A percentile compares a stretch with the other conserved stretches of the same genome.
Conservation (phyloP, 495 filamentous ascomycete genomes). For the Penicillium soppii region DNA sequence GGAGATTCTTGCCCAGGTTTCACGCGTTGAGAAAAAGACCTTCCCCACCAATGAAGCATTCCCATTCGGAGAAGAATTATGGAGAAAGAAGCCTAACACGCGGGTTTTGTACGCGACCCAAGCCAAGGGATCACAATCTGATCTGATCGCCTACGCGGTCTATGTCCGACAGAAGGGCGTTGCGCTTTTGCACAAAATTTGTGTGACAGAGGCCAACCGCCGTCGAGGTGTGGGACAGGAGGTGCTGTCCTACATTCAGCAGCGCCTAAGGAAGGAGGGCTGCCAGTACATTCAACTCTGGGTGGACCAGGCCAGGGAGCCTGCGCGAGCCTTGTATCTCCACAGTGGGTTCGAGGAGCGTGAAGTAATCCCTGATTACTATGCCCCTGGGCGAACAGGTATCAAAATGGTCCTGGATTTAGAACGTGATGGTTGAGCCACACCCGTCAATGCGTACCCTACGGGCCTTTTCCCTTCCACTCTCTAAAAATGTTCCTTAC, state of each 20-base stretch:
- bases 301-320: slow-evolving; percentile 55
- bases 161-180: slow-evolving; percentile 52
- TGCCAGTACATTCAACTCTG: slow-evolving; percentile 57
- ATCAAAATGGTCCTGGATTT: slow-evolving; percentile 55
- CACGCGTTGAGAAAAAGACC: slow-evolving; percentile 55
- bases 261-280: slow-evolving; percentile 50
- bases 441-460: slow-evolving; percentile 7
- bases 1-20: slow-evolving; percentile 40
- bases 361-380: slow-evolving; percentile 55
- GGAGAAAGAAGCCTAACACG: slow-evolving; percentile 55
- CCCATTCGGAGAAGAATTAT: slow-evolving; percentile 51
- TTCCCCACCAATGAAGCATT: slow-evolving; percentile 60
- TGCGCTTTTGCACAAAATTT: slow-evolving; percentile 59
- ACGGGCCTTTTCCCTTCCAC: slow-evolving; percentile 5
- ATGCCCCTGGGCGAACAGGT: slow-evolving; percentile 54
- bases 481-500: slow-evolving; percentile 19
- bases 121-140: slow-evolving; percentile 13
- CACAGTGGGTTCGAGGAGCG: slow-evolving; percentile 51
- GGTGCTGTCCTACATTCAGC: slow-evolving; percentile 48
- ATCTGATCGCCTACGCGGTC: slow-evolving; percentile 53
- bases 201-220: slow-evolving; percentile 51
- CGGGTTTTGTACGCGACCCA: slow-evolving; percentile 47
- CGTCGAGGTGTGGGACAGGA: slow-evolving; percentile 52
- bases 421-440: slow-evolving; percentile 28
- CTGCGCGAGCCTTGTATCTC: slow-evolving; percentile 51